Evolutionary conservation across 1,284 basidiomycete species (phyloP).

Genomic region (Schizopora paradoxa): DNA sequence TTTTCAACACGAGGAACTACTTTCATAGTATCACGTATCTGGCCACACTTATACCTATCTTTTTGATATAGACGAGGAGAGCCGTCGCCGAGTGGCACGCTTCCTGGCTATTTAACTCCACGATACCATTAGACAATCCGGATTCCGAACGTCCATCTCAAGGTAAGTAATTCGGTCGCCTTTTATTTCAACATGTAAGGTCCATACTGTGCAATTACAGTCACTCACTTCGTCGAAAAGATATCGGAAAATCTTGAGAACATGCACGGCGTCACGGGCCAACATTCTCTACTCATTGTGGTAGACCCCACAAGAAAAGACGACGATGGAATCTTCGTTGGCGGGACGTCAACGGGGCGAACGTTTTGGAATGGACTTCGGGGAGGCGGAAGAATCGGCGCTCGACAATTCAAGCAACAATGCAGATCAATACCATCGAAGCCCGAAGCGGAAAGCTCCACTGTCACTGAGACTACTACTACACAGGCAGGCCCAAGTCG

Average conservation of each 20-base stretch:
- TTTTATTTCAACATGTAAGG: background rate
- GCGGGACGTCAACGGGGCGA: conserved; percentile 51
- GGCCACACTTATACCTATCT: conserved; percentile 12
- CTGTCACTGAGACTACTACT: conserved; percentile 7
- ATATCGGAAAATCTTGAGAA: conserved; percentile 48
- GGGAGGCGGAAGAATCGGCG: conserved; percentile 51
- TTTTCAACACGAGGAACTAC: background rate
- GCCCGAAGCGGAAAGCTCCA: conserved; percentile 3
- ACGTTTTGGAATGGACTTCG: conserved; percentile 60
- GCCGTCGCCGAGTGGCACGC: conserved; percentile 53
- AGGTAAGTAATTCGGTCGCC: background rate
- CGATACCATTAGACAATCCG: background rate
- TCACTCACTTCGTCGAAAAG: conserved; percentile 39
- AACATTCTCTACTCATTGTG: conserved; percentile 57
- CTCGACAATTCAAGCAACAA: conserved; percentile 46
- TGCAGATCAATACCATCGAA: conserved; percentile 25
- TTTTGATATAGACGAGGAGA: conserved; percentile 40
- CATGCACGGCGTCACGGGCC: conserved; percentile 40
- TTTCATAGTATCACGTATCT: background rate
- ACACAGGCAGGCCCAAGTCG: conserved; percentile 19
- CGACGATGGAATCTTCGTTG: conserved; percentile 50
- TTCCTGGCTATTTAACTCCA: conserved; percentile 41
- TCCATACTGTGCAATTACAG: conserved; percentile 27
- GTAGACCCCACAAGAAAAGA: conserved; percentile 46
- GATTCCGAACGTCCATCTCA: background rate